Conservation (phyloP, 305 asterid species). For the Solanum hybrid region DNA sequence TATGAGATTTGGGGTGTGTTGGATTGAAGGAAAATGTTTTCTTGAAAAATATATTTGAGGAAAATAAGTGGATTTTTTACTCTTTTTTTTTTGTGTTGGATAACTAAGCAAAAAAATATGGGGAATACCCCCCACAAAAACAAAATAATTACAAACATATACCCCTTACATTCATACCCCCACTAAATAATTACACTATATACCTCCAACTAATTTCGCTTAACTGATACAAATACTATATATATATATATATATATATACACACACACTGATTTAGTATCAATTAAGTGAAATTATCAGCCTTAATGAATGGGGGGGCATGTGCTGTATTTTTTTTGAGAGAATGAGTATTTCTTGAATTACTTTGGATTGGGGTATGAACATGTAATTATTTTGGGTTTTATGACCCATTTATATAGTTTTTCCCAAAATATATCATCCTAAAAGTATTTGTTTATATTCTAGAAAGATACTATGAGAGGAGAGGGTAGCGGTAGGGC, state of each 20-base stretch:
- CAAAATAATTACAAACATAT: neutral
- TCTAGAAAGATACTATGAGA: neutral
- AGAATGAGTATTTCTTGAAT: neutral
- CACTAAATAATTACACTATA: neutral
- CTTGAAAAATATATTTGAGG: neutral
- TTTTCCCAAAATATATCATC: neutral
- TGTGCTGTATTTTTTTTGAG: neutral
- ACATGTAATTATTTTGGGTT: too few relatives aligned
- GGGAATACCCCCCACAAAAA: neutral
- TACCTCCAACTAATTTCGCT: neutral
- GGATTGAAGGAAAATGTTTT: neutral
- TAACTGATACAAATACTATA: too few relatives aligned
- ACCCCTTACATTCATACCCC: neutral
- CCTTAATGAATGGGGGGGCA: too few relatives aligned
- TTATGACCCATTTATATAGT: neutral
- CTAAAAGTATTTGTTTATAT: too few relatives aligned
- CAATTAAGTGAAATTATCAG: too few relatives aligned
- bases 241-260: too few relatives aligned
- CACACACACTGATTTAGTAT: too few relatives aligned
- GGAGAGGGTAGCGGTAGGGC: neutral
- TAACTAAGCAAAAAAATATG: neutral
- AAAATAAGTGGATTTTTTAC: neutral
- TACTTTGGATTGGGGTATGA: neutral
- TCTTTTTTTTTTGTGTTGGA: neutral
- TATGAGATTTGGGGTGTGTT: neutral